These are phyloP conservation scores for Heritiera littoralis DNA, from an alignment of 345 rosid species.

Conservation along the genomic window DNA sequence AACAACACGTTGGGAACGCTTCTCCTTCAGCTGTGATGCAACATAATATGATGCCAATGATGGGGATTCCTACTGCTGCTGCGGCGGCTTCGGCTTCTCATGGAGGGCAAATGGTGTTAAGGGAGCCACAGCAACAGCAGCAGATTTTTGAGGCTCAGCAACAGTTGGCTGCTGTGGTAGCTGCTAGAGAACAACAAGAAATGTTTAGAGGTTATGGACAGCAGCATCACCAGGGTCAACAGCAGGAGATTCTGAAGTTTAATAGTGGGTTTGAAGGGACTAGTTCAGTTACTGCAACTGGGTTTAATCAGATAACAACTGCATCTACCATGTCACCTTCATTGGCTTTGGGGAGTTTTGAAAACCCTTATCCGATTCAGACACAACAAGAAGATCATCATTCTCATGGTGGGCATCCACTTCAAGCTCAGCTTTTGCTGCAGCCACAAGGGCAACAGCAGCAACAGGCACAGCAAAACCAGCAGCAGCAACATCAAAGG, in stretches of 20 bases:
- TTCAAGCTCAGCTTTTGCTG: conserved; percentile 58
- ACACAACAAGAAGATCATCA: conserved; percentile 31
- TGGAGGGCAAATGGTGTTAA: conserved; percentile 4
- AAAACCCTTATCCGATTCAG: conserved; percentile 55
- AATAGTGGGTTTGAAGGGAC: conserved; percentile 17
- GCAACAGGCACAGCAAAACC: conserved; percentile 35
- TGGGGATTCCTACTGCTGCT: conserved; percentile 48
- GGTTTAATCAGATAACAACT: conserved; percentile 12
- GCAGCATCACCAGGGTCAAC: conserved; percentile 21
- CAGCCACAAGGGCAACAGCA: conserved; percentile 42
- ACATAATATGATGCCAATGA: conserved; percentile 46
- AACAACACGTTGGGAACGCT: conserved; percentile 41
- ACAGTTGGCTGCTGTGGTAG: conserved; percentile 51
- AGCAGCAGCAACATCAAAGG: conserved; percentile 45
- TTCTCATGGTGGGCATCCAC: conserved; percentile 35
- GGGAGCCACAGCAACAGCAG: conserved; percentile 43
- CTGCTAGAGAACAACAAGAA: conserved; percentile 63
- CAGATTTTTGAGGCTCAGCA: conserved; percentile 65
- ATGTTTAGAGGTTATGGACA: conserved; percentile 57
- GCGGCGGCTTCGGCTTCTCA: conserved; percentile 34
- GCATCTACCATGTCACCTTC: conserved; percentile 17
- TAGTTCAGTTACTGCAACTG: conserved; percentile 15
- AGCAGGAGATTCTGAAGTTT: conserved; percentile 17
- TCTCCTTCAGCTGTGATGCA: conserved; percentile 36
- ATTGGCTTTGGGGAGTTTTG: conserved; percentile 33